phyloP scores from a whole-genome alignment of 108 stramenopile genomes.

The Conticribra guillardii region DNA sequence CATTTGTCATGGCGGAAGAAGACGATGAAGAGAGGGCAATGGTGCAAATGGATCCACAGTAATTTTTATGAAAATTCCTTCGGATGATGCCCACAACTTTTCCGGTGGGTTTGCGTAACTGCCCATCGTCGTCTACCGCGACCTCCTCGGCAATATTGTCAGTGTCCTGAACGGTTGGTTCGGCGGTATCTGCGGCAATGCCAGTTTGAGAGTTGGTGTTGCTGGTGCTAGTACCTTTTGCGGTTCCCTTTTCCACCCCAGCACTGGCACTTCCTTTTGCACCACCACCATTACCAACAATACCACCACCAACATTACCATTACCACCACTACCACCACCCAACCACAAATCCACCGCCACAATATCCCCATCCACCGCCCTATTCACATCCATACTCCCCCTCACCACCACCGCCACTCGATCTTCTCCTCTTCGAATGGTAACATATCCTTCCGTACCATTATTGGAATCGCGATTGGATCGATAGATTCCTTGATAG shows the following conservation, averaged over 20 bases:
- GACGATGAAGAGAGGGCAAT: slow-evolving; percentile 19
- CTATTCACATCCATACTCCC: slow-evolving; percentile 83
- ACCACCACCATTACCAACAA: too few species aligned
- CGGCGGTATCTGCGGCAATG: slow-evolving; percentile 77
- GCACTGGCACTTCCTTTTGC: too few species aligned
- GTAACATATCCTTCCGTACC: slow-evolving; percentile 66
- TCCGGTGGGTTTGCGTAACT: slow-evolving; percentile 70
- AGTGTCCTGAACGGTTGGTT: slow-evolving; percentile 65
- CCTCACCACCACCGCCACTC: slow-evolving; percentile 74
- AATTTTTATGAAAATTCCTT: slow-evolving; percentile 74
- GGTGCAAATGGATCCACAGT: slow-evolving; percentile 77
- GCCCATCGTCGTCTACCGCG: slow-evolving; percentile 39
- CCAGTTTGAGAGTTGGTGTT: too few species aligned
- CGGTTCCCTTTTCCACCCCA: too few species aligned
- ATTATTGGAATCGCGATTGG: slow-evolving; percentile 40
- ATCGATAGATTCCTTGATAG: slow-evolving; percentile 74
- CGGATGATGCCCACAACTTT: slow-evolving; percentile 90
- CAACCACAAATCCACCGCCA: slow-evolving; percentile 81
- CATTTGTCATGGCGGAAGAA: background rate
- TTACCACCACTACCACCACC: slow-evolving; percentile 1
- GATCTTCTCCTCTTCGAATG: slow-evolving; percentile 73
- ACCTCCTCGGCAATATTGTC: slow-evolving; percentile 69
- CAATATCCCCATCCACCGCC: slow-evolving; percentile 96
- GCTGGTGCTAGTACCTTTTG: too few species aligned
- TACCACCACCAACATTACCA: slow-evolving; percentile 6